Conservation (phyloP, 495 filamentous ascomycete genomes). For the Schizothecium vesticola region DNA sequence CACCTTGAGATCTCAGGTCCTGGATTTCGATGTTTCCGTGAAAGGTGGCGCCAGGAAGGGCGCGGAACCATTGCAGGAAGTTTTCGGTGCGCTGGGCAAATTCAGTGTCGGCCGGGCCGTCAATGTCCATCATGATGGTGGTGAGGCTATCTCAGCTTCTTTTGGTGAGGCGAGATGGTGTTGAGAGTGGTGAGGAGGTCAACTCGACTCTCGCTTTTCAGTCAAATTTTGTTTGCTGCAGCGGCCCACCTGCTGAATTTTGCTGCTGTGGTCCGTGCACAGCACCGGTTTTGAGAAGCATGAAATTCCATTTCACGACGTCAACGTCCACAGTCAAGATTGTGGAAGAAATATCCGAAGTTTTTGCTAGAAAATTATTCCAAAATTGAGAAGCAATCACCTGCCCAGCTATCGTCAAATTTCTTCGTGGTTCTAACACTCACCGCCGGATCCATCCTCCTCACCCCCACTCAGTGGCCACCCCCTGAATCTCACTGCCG, state of each 20-base stretch:
- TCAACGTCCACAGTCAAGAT: background rate
- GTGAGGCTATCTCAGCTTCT: background rate
- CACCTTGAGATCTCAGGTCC: constrained; percentile 35
- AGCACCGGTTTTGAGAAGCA: background rate
- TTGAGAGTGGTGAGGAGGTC: background rate
- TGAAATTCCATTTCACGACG: background rate
- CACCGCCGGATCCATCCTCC: background rate
- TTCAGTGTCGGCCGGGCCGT: constrained; percentile 9
- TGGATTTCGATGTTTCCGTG: constrained; percentile 38
- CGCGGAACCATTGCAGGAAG: constrained; percentile 42
- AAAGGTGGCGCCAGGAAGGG: constrained; percentile 42
- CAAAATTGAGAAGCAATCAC: background rate
- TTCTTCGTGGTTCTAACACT: background rate
- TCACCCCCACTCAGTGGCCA: background rate
- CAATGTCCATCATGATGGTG: constrained; percentile 14
- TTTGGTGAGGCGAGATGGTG: background rate
- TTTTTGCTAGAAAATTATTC: background rate
- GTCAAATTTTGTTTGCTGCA: background rate
- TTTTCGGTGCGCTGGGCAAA: constrained; percentile 32
- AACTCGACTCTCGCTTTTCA: background rate
- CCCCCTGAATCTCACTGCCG: background rate
- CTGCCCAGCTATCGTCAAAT: background rate
- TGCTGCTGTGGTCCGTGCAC: background rate
- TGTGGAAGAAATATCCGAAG: rapidly evolving
- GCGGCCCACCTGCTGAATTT: background rate